Conservation (phyloP, 192 early-diverging fungal species). For the Backusella tarrabulga region DNA sequence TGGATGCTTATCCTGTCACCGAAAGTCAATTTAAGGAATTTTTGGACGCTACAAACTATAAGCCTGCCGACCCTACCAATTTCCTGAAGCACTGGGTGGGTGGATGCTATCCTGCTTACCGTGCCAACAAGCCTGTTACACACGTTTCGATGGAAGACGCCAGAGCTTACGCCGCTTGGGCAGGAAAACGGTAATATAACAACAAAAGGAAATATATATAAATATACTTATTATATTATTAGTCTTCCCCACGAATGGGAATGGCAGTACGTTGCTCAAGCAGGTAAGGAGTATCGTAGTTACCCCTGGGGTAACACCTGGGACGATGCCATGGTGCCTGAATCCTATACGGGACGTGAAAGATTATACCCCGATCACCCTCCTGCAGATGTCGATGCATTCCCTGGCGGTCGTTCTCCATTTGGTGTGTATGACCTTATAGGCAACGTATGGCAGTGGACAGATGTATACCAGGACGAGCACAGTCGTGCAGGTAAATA, state of each 20-base stretch:
- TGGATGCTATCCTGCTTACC: conserved; percentile 13
- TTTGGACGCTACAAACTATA: conserved; percentile 18
- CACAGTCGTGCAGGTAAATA: conserved; percentile 12
- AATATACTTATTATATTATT: background rate
- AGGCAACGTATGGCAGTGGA: conserved; percentile 29
- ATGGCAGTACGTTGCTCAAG: conserved; percentile 31
- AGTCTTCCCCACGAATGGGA: conserved; percentile 28
- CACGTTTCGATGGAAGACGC: conserved; percentile 27
- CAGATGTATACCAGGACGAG: conserved; percentile 21
- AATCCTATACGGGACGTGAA: conserved; percentile 20
- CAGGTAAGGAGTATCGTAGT: conserved; percentile 14
- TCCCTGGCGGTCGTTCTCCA: conserved; percentile 8
- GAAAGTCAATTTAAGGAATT: conserved; percentile 26
- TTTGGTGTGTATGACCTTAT: conserved; percentile 27
- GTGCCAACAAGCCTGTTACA: conserved; percentile 21
- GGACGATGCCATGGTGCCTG: conserved; percentile 15
- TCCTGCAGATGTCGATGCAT: conserved; percentile 18
- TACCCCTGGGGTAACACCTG: conserved; percentile 23
- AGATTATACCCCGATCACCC: conserved; percentile 22
- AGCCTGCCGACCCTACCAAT: conserved; percentile 20
- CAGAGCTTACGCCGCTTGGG: conserved; percentile 24
- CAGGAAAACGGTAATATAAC: conserved; percentile 20
- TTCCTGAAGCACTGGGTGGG: conserved; percentile 25
- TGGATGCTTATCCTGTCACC: conserved; percentile 23
- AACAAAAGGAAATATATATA: background rate